Evolutionary conservation across 495 filamentous ascomycete genomes (phyloP), one percentile per base, ranked within the genome.

Genomic region (Lichenothelia convexa): DNA sequence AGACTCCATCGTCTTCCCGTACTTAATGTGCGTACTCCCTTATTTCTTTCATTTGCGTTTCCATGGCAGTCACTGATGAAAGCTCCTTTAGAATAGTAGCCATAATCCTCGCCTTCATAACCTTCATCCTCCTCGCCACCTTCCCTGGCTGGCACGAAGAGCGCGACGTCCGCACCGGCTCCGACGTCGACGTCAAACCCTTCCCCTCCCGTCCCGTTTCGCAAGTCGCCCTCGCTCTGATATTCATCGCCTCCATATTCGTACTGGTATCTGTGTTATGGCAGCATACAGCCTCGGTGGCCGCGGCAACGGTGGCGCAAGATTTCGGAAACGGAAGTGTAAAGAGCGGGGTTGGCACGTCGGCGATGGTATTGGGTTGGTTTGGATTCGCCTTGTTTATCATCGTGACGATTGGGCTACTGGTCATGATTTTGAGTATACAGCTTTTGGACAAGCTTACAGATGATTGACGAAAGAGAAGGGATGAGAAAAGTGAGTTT

Each of bases 331-430:
- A 95, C 56, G 87, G 87, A 13, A 84, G 77, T 46, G 80, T 95
- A 12, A 65, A 71, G 55, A 80, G 77, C 35, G 87, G 87, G 11
- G 84, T 95, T 26, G 87, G 87, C 2, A 80, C 80, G 4, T 80
- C 75, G 3, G 87, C 87, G 7, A 95, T 95, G 82, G 79, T 94
- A 20, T 65, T 95, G 47, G 87, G 87, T 18, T 95, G 87, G 87
- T 94, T 95, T 55, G 80, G 83, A 11, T 95, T 95, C 49, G 80
- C 78, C 21, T 50, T 94, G 40, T 63, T 95, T 43, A 87, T 94
- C 37, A 73, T 94, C 22, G 84, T 93, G 20, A 93, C 87, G 13
- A 91, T 94, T 50, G 87, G 87, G 18, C 55, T 95, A 54, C 62
- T 95, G 24, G 78, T 94, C 44, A 95, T 95, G 87, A 91, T 92